A percentile compares a stretch with the other conserved stretches of the same genome.
phyloP scores from a whole-genome alignment of 345 rosid genomes.

The Clarkia xantiana region DNA sequence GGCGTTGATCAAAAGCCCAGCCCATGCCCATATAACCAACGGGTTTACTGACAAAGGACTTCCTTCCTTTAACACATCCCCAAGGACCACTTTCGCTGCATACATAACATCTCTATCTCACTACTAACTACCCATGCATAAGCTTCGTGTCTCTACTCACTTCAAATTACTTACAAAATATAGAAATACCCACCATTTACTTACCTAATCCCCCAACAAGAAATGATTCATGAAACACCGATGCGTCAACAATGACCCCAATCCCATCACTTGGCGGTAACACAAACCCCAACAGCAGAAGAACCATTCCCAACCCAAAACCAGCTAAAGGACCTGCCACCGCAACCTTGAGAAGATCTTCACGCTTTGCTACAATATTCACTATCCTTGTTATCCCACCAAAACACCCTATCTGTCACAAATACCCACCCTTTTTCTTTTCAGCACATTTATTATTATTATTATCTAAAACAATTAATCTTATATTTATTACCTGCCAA shows the following conservation, averaged over 20 bases:
- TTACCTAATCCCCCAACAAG: slow-evolving; percentile 85
- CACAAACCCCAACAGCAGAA: slow-evolving; percentile 66
- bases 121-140: neutral
- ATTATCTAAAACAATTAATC: too few species aligned
- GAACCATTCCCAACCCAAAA: slow-evolving; percentile 61
- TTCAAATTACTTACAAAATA: too few species aligned
- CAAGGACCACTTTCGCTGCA: slow-evolving; percentile 76
- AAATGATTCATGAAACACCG: slow-evolving; percentile 89
- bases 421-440: too few species aligned
- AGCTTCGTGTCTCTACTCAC: too few species aligned
- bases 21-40: slow-evolving; percentile 87
- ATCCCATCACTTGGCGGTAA: slow-evolving; percentile 79
- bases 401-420: slow-evolving; percentile 96
- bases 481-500: too few species aligned
- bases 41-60: slow-evolving; percentile 76
- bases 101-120: neutral
- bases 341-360: slow-evolving; percentile 81
- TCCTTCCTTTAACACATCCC: slow-evolving; percentile 77
- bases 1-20: slow-evolving; percentile 85
- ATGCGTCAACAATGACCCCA: slow-evolving; percentile 75
- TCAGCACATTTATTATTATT: too few species aligned
- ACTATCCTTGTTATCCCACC: slow-evolving; percentile 85
- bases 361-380: slow-evolving; percentile 71
- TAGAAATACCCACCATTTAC: too few species aligned
- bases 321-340: slow-evolving; percentile 96